Conservation (phyloP, 2,329 filamentous ascomycete species). For the Coniochaeta ligniaria region DNA sequence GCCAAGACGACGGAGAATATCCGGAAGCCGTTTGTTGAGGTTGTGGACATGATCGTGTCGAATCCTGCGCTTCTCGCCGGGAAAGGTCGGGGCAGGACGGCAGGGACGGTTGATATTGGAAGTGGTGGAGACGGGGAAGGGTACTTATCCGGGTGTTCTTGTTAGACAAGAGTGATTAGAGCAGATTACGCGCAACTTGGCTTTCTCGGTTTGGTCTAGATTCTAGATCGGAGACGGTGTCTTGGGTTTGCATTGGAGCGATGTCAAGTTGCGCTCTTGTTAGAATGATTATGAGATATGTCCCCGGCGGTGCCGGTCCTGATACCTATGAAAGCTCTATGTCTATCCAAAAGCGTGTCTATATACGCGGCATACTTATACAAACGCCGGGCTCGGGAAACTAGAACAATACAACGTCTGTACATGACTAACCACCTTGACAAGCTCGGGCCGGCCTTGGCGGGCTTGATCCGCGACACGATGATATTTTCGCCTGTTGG, state of each 20-base stretch:
- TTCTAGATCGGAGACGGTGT: neutral
- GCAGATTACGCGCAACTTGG: neutral
- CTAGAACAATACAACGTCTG: neutral
- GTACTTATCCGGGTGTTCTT: conserved; percentile 14
- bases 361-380: neutral
- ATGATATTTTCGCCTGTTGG: neutral
- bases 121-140: conserved; percentile 9
- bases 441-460: neutral
- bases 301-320: neutral
- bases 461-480: neutral
- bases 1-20: conserved; percentile 46
- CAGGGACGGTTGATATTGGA: conserved; percentile 20
- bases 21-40: conserved; percentile 41
- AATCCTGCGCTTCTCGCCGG: conserved; percentile 32
- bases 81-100: conserved; percentile 13
- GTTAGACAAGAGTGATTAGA: conserved; percentile 8
- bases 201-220: neutral
- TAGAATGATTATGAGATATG: neutral
- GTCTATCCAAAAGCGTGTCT: neutral
- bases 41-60: conserved; percentile 41
- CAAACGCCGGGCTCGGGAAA: neutral
- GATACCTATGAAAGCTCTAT: neutral
- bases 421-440: neutral
- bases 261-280: neutral
- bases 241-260: neutral